Base-by-base conservation (phyloP, 2,329 filamentous ascomycete genomes). In the Sordariomycetes sp. region DNA sequence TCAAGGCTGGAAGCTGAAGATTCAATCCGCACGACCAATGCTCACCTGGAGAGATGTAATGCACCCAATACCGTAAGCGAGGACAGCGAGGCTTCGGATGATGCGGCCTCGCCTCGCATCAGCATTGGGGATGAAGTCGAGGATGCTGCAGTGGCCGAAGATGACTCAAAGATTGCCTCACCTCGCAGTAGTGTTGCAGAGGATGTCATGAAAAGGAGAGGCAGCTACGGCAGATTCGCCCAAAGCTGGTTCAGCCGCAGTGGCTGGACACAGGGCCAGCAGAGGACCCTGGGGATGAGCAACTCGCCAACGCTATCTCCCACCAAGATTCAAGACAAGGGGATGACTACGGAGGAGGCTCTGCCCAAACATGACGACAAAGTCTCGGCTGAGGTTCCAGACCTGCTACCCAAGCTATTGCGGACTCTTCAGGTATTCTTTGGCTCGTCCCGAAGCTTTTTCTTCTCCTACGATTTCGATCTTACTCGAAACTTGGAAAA, bases 401-500 rank as follows among this genome's bases (percentile, higher is more conserved):
- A 70, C 5, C 59, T 96, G 21, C 64, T 94, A 9, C 90, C 90
- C 2, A 94, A 94, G 50, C 67, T 96, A 25, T 58, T 98, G 27
- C 75, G 82, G 26, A 93, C 85, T 21, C 80, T 86, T 2, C 85
- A 85, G 49, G 75, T 96, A 36, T 75, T 94, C 39, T 90, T 95
- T 50, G 79, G 83, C 2, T 72, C 79, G 4, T 87, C 82, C 0
- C 72, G 73, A 42, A 95, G 86, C 54, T 96, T 95, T 57, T 96
- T 82, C 64, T 98, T 90, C 55, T 88, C 88, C 1, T 95, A 98
- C 54, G 92, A 98, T 43, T 73, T 90, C 52, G 88, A 98, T 53
- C 74, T 98, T 33, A 96, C 92, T 1, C 74, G 81, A 36, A 78
- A 72, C 41, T 48, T 77, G 36, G 57, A 59, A 3, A 64, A 55